Evolutionary conservation across 2,329 filamentous ascomycete genomes (phyloP), one percentile per base, ranked within the genome.

Genomic region (Cercospora janseana): DNA sequence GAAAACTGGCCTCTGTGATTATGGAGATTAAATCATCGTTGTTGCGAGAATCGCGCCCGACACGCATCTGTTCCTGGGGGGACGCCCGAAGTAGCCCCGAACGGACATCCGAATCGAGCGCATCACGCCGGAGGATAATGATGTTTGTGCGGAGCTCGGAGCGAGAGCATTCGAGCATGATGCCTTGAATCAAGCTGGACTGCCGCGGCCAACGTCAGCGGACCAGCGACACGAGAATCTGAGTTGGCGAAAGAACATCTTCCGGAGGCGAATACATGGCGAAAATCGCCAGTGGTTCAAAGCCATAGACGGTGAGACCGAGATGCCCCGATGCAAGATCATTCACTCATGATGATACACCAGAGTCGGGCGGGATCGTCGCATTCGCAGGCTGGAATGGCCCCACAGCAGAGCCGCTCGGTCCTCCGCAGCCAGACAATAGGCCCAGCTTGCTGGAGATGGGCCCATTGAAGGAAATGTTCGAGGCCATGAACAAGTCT

Each of bases 361-460:
- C 20, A 46, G n/a, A n/a, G n/a, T n/a, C 31, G 12, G 31, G 23
- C 31, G 32, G 26, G 12, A 24, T 46, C 27, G 5, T 46, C 4
- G 38, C 35, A 12, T 13, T 15, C 13, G 20, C 16, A 44, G 44
- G 44, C 13, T 52, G 50, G 50, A n/a, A 44, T 31, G 50, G 44
- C 15, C 50, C 50, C 3, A 28, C 41, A 5, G 21, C 38, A n/a
- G 40, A 20, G 44, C 29, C 28, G 28, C 21, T 26, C 13, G 27
- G 6, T 13, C 24, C 7, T n/a, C 38, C 31, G 10, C 49, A 28
- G 10, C 23, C 24, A 16, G 42, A 45, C 5, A 29, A 31, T 23
- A 32, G 13, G 38, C 49, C 49, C 20, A 28, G 34, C 10, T 52
- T 42, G 12, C 16, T 52, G 4, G 27, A 47, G 7, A 35, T 34